Evolutionary conservation across 441 rosid genomes (phyloP).

Genomic region (Brassica hybrid): DNA sequence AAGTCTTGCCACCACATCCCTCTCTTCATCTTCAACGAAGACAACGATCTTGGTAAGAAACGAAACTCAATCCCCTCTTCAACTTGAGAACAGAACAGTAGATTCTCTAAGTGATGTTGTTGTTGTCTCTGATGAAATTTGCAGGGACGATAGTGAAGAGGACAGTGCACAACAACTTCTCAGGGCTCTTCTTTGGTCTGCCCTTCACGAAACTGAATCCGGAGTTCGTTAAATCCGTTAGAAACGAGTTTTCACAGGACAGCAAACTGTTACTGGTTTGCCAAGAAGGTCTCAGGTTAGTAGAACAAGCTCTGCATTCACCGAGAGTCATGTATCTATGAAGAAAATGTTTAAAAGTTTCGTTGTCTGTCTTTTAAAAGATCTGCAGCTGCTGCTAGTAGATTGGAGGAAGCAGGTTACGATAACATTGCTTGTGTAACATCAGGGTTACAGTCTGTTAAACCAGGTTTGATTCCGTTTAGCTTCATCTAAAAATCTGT

Average conservation of each 20-base stretch:
- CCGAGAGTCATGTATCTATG: constrained; percentile 12
- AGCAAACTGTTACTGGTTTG: constrained; percentile 82
- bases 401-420: constrained; percentile 81
- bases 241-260: constrained; percentile 65
- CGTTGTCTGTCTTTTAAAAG: constrained; percentile 44
- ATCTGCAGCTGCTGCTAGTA: constrained; percentile 84
- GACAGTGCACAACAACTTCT: constrained; percentile 87
- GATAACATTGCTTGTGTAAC: constrained; percentile 77
- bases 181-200: constrained; percentile 87
- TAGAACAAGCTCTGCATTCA: constrained; percentile 13
- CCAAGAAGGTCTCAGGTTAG: constrained; percentile 95
- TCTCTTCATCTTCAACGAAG: constrained; percentile 79
- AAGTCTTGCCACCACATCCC: constrained; percentile 83
- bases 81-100: constrained; percentile 18
- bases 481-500: background rate
- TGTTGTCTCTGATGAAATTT: constrained; percentile 33
- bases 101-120: background rate
- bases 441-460: constrained; percentile 88
- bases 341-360: constrained; percentile 8
- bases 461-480: constrained; percentile 63
- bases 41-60: constrained; percentile 71
- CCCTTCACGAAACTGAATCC: constrained; percentile 84
- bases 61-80: background rate
- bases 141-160: constrained; percentile 85
- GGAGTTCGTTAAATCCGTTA: constrained; percentile 64